Evolutionary conservation across 1,139 yeast species (phyloP).

Genomic region (Blastobotrys proliferans): DNA sequence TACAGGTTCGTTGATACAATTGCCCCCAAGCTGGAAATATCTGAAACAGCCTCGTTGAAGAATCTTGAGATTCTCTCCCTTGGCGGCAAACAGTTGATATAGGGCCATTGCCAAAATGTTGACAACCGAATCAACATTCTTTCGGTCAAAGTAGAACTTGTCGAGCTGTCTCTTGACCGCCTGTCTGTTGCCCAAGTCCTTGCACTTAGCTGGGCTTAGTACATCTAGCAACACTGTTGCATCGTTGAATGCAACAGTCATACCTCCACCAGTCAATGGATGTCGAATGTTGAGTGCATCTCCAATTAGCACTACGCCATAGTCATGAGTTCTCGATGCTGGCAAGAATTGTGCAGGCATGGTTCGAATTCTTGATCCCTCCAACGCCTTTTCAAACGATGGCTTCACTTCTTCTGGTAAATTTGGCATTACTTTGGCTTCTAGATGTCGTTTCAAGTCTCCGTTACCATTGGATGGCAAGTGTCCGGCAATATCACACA

Average conservation of each 20-base stretch:
- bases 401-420: conserved; percentile 65
- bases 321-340: conserved; percentile 59
- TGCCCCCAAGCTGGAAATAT: conserved; percentile 83
- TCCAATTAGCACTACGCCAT: conserved; percentile 84
- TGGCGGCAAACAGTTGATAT: conserved; percentile 87
- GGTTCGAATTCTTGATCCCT: conserved; percentile 57
- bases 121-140: conserved; percentile 74
- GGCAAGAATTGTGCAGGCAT: conserved; percentile 95
- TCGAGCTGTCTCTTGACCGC: conserved; percentile 51
- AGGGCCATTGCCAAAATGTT: conserved; percentile 89
- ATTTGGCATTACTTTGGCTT: conserved; percentile 56
- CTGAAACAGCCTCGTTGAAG: conserved; percentile 86
- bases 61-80: conserved; percentile 55
- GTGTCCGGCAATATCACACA: conserved; percentile 82
- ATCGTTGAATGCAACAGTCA: conserved; percentile 95
- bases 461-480: conserved; percentile 65
- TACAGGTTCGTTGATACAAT: conserved; percentile 72
- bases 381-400: conserved; percentile 57
- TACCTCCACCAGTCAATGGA: conserved; percentile 98
- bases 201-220: conserved; percentile 49
- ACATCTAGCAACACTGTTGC: conserved; percentile 63
- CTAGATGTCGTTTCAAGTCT: conserved; percentile 59
- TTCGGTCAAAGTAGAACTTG: conserved; percentile 73
- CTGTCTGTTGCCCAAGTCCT: conserved; percentile 56
- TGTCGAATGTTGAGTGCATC: conserved; percentile 97